These are phyloP conservation scores for Didymella segeticola DNA, from an alignment of 2,329 filamentous ascomycete species.

Conservation along the genomic window DNA sequence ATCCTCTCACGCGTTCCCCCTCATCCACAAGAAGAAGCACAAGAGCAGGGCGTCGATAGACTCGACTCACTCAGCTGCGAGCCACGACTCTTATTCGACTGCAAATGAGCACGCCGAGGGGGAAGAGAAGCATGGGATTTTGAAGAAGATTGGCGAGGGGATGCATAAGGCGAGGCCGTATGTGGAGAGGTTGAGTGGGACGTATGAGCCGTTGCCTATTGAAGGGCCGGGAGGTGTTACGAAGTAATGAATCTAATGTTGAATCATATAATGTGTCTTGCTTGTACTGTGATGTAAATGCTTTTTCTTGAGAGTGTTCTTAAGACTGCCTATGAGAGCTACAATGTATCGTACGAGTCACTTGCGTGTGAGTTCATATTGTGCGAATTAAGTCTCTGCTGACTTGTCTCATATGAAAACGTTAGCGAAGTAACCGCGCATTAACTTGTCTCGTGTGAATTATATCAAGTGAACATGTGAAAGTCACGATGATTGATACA, in stretches of 20 bases:
- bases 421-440: too few relatives aligned
- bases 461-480: not conserved
- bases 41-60: conserved; percentile 3
- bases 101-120: conserved; percentile 1
- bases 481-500: not conserved
- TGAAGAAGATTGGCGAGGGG: conserved; percentile 8
- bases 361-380: too few relatives aligned
- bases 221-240: conserved; percentile 2
- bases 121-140: conserved; percentile 2
- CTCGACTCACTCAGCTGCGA: conserved; percentile 6
- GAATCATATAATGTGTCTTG: not conserved
- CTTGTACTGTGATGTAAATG: too few relatives aligned
- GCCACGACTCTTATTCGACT: conserved; percentile 9
- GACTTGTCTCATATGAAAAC: too few relatives aligned
- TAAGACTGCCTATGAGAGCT: too few relatives aligned
- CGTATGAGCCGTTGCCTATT: conserved; percentile 15
- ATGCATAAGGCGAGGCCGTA: conserved; percentile 17
- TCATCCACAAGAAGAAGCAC: not conserved
- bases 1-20: not conserved
- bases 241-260: conserved; percentile 9
- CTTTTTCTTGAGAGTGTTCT: too few relatives aligned
- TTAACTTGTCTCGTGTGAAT: too few relatives aligned
- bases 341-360: too few relatives aligned
- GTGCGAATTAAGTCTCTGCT: too few relatives aligned
- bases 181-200: conserved; percentile 17